Conservation (phyloP, 73 alveolate genomes). For the Paramecium bursaria region DNA sequence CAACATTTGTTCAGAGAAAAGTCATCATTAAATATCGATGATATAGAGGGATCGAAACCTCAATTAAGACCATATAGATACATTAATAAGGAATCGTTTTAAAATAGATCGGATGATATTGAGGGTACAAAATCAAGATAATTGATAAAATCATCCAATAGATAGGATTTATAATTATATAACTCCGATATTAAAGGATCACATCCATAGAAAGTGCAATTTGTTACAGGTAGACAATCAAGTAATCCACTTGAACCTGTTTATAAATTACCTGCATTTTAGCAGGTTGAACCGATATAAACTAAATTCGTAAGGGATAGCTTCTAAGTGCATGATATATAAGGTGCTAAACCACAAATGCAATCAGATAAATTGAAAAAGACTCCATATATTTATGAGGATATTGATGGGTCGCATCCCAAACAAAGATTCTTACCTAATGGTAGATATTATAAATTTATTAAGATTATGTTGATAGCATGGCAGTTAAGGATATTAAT, state of each 20-base stretch:
- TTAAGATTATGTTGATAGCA: slow-evolving; percentile 41
- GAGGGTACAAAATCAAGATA: slow-evolving; percentile 68
- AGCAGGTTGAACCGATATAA: slow-evolving; percentile 83
- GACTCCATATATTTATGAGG: slow-evolving; percentile 75
- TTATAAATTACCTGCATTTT: slow-evolving; percentile 88
- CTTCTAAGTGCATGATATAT: slow-evolving; percentile 87
- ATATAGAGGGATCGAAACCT: slow-evolving; percentile 74
- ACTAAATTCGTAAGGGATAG: slow-evolving; percentile 96
- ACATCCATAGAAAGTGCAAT: slow-evolving; percentile 78
- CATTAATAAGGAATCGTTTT: slow-evolving; percentile 59
- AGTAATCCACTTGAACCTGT: slow-evolving; percentile 92
- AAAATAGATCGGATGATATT: slow-evolving; percentile 67
- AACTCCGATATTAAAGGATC: slow-evolving; percentile 78
- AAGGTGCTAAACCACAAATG: slow-evolving; percentile 90
- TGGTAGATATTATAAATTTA: not conserved
- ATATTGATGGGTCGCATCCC: slow-evolving; percentile 37
- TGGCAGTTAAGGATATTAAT: slow-evolving; percentile 33
- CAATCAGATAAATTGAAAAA: slow-evolving; percentile 82
- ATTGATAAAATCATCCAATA: slow-evolving; percentile 69
- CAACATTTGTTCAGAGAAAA: not conserved
- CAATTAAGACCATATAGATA: slow-evolving; percentile 66
- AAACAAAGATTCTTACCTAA: slow-evolving; percentile 27
- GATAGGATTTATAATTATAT: slow-evolving; percentile 72
- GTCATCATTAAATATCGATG: slow-evolving; percentile 36
- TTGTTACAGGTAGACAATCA: slow-evolving; percentile 75